Base-by-base conservation (phyloP, 352 stramenopile genomes). In the Phytophthora sansomeana region DNA sequence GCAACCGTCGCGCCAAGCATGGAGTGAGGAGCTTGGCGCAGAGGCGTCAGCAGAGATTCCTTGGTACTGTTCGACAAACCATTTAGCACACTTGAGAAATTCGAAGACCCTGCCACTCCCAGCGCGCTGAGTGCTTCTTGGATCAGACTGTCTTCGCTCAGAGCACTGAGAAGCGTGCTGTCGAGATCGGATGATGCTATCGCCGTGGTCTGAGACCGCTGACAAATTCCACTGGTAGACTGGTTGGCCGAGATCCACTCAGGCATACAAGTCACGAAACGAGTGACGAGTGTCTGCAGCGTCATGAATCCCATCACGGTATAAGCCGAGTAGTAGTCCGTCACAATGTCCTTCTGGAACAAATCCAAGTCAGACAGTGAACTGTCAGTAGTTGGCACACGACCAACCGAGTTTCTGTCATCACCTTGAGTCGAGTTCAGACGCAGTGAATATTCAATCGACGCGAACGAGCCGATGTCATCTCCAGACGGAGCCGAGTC, bases 381-480 rank as follows among this genome's bases (percentile, higher is more conserved):
- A n/a, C n/a, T n/a, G n/a, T n/a, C n/a, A n/a, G n/a, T n/a, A n/a
- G n/a, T n/a, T n/a, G n/a, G n/a, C n/a, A n/a, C n/a, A 74, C 14
- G 81, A 17, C 9, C 50, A 63, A 4, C 58, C 54, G 71, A 67
- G 26, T 82, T 58, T 6, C 74, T 69, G n/a, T n/a, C n/a, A n/a
- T n/a, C n/a, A 54, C 24, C 14, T n/a, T n/a, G n/a, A n/a, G 81
- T 88, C 36, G 81, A 87, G 63, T 90, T 88, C 14, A 90, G 39
- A 0, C 81, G 81, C 38, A 90, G 36, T 13, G 66, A 80, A 67
- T 88, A 90, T 64, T 90, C 78, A 48, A 90, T 84, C 11, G 71
- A 75, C n/a, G n/a, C n/a, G 44, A 79, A 78, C 8, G 38, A 41
- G 4, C 82, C 78, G 47, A 89, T 80, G 13, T 78, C 46, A 32